Base-by-base conservation (phyloP, 2,329 filamentous ascomycete species). In the Clonostachys chloroleuca region DNA sequence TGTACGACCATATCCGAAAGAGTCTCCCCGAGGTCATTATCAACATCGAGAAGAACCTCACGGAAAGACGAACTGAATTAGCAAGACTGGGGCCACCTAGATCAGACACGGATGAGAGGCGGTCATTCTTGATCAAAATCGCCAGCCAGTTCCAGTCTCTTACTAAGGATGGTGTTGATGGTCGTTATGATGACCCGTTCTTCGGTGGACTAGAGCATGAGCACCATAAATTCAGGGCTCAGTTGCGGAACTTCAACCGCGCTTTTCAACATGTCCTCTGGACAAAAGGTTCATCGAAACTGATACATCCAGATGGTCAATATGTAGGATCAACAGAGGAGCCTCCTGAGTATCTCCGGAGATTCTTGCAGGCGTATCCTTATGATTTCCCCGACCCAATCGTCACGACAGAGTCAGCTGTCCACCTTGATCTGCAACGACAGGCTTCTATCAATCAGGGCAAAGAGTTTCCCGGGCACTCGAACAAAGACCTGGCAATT, bases 401-500 rank as follows among this genome's bases (percentile, higher is more conserved):
- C 4, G 5, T 17, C 0, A 53, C 64, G 9, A 46, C 48, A 0
- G 45, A 48, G 4, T n/a, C 13, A 0, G 45, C 56, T 0, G 50
- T 70, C 6, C 49, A 49, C 1, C 16, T 30, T 0, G 53, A 68
- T 9, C 52, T 74, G 0, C 55, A 68, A 49, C 45, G 39, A 3
- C 50, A 63, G 7, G 67, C 65, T 2, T 60, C 63, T 0, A 51
- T 48, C 1, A 70, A 72, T 34, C 69, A 68, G 46, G 71, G 70
- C 1, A 59, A 49, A 2, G 68, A 72, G 42, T 66, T 73, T 17
- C 67, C 69, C 0, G 69, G 69, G 1, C 59, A 59, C 0, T 55
- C 62, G 1, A 74, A 68, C 37, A 56, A 56, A 13, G 58, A 64
- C 0, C 56, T 74, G 5, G 64, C 58, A 0, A 54, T 69, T 4